Evolutionary conservation across 352 stramenopile species (phyloP), one percentile per base, ranked within the genome.

Genomic region (Blastocystis sp.): DNA sequence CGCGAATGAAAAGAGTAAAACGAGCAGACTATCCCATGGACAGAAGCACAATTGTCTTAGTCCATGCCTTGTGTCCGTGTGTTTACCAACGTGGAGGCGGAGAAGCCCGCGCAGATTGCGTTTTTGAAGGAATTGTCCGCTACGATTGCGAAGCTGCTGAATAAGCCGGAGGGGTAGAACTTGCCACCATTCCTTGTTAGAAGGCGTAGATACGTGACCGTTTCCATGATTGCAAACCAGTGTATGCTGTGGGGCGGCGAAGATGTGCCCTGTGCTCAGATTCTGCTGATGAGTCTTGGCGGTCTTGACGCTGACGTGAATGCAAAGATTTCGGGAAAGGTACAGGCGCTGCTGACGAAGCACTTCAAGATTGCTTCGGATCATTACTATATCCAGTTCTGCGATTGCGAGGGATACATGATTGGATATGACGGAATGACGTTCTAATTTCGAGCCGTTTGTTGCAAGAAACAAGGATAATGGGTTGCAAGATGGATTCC

Each of bases 381-480:
- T 69, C 77, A 77, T 60, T 87, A 87, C 28, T 87, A 87, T 76
- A 34, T 87, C 28, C 77, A 87, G 38, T 87, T 87, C 62, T 45
- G 69, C 17, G 77, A 87, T 74, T 48, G 52, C 21, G 77, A 87
- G 23, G 53, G 53, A 87, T 87, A 28, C 7, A 77, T 87, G 62
- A 87, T 87, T 87, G 77, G 77, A 48, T 87, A 87, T 78, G 77
- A 87, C 34, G 77, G 77, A 71, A 56, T 38, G 21, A 87, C 77
- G 19, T 87, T 87, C 77, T 87, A 87, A 69, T 21, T 64, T 64
- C 28, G 28, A 17, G n/a, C 52, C 17, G 10, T 77, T 81, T 81
- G 71, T 81, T 81, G 5, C 2, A 65, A 77, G 17, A 21, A 81
- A 81, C 38, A 45, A 62, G 14, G 48, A 0, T 2, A 81, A 4